Percentiles rank a stretch among this genome's conserved stretches.
Conservation (phyloP, 2,329 filamentous ascomycete genomes). For the Xylariaceae sp. region DNA sequence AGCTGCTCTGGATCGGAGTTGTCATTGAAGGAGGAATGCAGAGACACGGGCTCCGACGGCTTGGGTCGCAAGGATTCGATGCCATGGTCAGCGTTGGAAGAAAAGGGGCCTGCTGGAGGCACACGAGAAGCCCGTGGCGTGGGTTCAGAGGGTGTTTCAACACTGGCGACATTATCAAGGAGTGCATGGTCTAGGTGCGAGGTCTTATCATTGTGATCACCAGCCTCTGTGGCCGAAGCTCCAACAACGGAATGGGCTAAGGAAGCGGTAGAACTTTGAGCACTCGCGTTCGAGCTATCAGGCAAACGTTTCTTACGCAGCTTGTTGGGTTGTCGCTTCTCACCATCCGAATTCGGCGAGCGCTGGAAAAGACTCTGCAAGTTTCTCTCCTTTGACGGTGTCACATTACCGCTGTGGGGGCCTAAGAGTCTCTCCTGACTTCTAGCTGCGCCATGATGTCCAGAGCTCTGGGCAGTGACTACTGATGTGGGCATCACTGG, state of each 20-base stretch:
- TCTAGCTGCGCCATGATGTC: slow-evolving; percentile 35
- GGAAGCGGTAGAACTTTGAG: slow-evolving; percentile 83
- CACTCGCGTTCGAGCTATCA: slow-evolving; percentile 74
- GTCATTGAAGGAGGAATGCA: slow-evolving; percentile 74
- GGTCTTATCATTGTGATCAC: slow-evolving; percentile 40
- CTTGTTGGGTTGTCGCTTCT: slow-evolving; percentile 78
- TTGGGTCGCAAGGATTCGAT: slow-evolving; percentile 54
- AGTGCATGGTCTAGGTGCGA: slow-evolving; percentile 19
- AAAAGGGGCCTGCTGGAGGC: slow-evolving; percentile 38
- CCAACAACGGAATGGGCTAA: slow-evolving; percentile 46
- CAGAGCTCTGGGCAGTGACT: slow-evolving; percentile 28
- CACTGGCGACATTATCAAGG: slow-evolving; percentile 24
- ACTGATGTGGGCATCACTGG: slow-evolving; percentile 23
- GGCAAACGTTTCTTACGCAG: slow-evolving; percentile 80
- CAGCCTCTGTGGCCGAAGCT: slow-evolving; percentile 45
- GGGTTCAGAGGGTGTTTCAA: slow-evolving; percentile 38
- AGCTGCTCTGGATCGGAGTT: slow-evolving; percentile 72
- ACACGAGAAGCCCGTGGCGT: slow-evolving; percentile 45
- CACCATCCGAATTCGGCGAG: slow-evolving; percentile 57
- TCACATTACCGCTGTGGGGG: slow-evolving; percentile 40
- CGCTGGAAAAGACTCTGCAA: slow-evolving; percentile 66
- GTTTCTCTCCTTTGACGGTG: slow-evolving; percentile 60
- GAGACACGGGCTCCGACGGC: slow-evolving; percentile 69
- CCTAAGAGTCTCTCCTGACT: slow-evolving; percentile 48
- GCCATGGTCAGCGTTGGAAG: slow-evolving; percentile 41